These are phyloP conservation scores for Sclerotinia spermophila DNA, from an alignment of 2,329 filamentous ascomycete species.

Conservation along the genomic window DNA sequence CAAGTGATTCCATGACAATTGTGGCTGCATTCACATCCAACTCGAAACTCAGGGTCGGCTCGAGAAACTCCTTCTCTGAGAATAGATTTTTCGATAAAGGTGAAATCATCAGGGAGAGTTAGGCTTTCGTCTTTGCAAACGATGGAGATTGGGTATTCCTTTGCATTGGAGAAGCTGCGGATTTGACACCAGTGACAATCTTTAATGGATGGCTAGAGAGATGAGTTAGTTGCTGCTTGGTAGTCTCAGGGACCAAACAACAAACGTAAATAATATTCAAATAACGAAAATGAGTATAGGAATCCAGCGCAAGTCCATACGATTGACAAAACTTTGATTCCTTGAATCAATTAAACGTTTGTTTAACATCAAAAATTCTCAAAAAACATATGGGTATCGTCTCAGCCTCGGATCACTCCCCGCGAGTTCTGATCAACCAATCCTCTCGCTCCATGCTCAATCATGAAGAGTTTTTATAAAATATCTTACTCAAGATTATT, in stretches of 20 bases:
- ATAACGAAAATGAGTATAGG: not conserved
- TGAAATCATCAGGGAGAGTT: conserved; percentile 59
- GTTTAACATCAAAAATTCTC: not conserved
- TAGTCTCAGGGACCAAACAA: no score
- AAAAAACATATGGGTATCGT: not conserved
- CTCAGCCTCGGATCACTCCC: not conserved
- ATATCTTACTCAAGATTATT: not conserved
- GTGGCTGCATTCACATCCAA: conserved; percentile 64
- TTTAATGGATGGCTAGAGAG: conserved; percentile 5
- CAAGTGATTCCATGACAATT: conserved; percentile 67
- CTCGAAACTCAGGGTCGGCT: conserved; percentile 58
- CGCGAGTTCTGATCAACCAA: not conserved
- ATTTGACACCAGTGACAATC: conserved; percentile 48
- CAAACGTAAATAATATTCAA: not conserved
- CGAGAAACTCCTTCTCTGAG: conserved; percentile 57
- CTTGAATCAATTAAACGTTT: not conserved
- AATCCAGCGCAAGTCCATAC: not conserved
- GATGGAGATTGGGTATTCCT: conserved; percentile 54
- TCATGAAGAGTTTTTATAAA: not conserved
- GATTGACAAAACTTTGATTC: not conserved
- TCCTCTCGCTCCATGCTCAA: not conserved
- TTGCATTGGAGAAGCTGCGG: conserved; percentile 49
- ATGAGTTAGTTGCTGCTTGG: not conserved
- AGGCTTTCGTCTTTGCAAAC: conserved; percentile 58
- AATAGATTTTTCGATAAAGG: conserved; percentile 62